Conservation (phyloP, 2,329 filamentous ascomycete genomes). For the Aspergillus sp. region DNA sequence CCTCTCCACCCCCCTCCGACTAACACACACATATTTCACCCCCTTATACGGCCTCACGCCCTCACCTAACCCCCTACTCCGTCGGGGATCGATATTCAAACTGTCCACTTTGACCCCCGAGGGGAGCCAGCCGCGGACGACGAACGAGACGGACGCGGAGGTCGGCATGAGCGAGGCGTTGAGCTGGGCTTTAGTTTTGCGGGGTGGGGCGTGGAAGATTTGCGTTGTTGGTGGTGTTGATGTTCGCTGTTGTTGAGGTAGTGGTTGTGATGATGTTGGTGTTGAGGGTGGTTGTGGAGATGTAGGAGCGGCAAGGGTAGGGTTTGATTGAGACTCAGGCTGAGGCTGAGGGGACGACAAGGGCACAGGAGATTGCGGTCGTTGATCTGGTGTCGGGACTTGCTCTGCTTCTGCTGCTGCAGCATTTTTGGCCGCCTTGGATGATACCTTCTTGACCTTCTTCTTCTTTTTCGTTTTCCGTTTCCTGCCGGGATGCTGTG, state of each 20-base stretch:
- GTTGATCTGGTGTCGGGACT: neutral
- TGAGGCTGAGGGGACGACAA: conserved; percentile 6
- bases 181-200: conserved; percentile 45
- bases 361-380: conserved; percentile 4
- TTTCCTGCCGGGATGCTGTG: conserved; percentile 16
- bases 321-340: conserved; percentile 1
- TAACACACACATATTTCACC: conserved; percentile 86
- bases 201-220: conserved; percentile 20
- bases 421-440: conserved; percentile 5
- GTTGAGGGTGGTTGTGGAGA: conserved; percentile 4
- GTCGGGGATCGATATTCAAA: conserved; percentile 59
- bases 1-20: conserved; percentile 46
- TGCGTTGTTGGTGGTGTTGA: conserved; percentile 7
- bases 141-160: conserved; percentile 61
- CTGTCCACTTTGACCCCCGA: conserved; percentile 58
- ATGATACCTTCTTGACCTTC: conserved; percentile 23
- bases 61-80: conserved; percentile 76
- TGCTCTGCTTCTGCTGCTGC: conserved; percentile 7
- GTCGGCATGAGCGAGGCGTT: conserved; percentile 74
- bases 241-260: conserved; percentile 3
- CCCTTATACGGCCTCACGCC: conserved; percentile 93
- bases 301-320: conserved; percentile 7
- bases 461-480: conserved; percentile 33
- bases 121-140: conserved; percentile 55
- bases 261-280: conserved; percentile 8